These are phyloP conservation scores for Hanseniaspora occidentalis DNA, from an alignment of 805 yeast species.

Conservation along the genomic window DNA sequence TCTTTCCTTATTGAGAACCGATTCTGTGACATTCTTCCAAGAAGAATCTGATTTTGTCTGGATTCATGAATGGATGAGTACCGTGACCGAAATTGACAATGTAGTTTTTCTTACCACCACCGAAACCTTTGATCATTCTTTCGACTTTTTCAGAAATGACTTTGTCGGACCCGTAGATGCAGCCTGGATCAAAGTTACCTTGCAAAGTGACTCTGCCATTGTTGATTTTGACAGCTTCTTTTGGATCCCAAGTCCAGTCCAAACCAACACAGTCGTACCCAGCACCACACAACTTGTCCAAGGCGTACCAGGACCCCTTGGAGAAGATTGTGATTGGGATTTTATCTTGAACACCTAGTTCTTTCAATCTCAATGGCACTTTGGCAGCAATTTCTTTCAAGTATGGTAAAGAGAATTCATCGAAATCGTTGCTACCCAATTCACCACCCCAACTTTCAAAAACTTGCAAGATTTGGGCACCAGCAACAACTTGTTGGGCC, in stretches of 20 bases:
- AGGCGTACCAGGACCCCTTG: constrained; percentile 95
- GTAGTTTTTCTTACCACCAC: constrained; percentile 86
- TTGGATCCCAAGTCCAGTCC: constrained; percentile 85
- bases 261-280: constrained; percentile 84
- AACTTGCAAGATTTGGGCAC: constrained; percentile 95
- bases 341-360: constrained; percentile 54
- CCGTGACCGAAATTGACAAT: constrained; percentile 97
- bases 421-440: constrained; percentile 79
- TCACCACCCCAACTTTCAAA: constrained; percentile 99
- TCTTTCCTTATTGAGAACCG: constrained; percentile 33
- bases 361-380: constrained; percentile 56
- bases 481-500: constrained; percentile 91
- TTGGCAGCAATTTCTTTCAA: constrained; percentile 59
- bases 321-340: constrained; percentile 88
- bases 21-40: constrained; percentile 76
- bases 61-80: constrained; percentile 95
- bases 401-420: constrained; percentile 82
- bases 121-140: constrained; percentile 80
- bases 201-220: constrained; percentile 74
- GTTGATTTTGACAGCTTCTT: constrained; percentile 64
- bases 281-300: constrained; percentile 67
- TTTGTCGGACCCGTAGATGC: constrained; percentile 81
- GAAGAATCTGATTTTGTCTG: constrained; percentile 77
- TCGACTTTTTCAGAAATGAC: constrained; percentile 69
- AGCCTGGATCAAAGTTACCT: constrained; percentile 94